Evolutionary conservation across 352 stramenopile genomes (phyloP), one percentile per base, ranked within the genome.

Genomic region (Aphanomyces euteiches): DNA sequence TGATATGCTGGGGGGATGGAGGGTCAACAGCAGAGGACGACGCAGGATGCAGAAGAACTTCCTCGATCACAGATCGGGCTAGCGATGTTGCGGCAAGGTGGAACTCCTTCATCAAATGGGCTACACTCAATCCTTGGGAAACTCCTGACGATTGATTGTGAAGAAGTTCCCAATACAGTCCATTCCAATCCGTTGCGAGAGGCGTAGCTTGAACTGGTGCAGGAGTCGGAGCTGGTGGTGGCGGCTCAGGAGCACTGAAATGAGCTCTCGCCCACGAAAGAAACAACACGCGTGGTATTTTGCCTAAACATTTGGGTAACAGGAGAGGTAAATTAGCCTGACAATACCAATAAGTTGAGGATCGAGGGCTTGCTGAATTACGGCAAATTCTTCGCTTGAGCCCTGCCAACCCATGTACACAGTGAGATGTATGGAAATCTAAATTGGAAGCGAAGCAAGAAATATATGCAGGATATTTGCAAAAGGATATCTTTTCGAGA

Each of bases 401-500:
- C 78, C 77, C 21, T 87, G 73, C 82, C 82, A 91, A 39, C 78
- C 78, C 69, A 84, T 73, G 77, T 82, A 50, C 13, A 38, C 15
- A 15, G 4, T 41, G 37, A 45, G 8, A 59, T 56, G 41, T 37
- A 54, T 8, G 43, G n/a, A 58, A 19, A 41, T 10, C 7, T 56
- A 40, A 54, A n/a, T 7, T 56, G 17, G 10, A 53, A 38, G 28
- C 36, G 17, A 69, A 36, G 41, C 37, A 61, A 12, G 43, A 50
- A 28, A 28, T 28, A 50, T n/a, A 50, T 50, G 43, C 43, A 50
- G 17, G 17, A n/a, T 50, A n/a, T 34, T 17, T 39, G 37, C 34
- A 40, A 28, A 78, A 84, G 75, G 82, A 90, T 88, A 90, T 89
- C 54, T 71, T 75, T 74, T 76, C 77, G n/a, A 91, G 74, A 2